Conservation (phyloP, 1,284 basidiomycete species). For the Fistulina hepatica region DNA sequence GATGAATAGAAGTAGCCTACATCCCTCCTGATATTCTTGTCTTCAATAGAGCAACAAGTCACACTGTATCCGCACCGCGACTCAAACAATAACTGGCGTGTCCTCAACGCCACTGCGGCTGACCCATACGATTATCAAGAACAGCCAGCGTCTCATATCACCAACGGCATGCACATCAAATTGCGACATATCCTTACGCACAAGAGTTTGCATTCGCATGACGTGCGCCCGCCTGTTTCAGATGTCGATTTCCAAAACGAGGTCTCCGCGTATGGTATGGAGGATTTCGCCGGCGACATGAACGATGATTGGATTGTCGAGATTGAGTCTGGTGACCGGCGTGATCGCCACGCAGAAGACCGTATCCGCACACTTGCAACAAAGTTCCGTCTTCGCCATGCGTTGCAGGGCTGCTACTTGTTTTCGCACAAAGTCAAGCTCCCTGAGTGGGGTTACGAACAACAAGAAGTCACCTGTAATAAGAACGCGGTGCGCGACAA, state of each 20-base stretch:
- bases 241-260: constrained; percentile 99
- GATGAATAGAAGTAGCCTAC: too few species aligned
- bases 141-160: constrained; percentile 50
- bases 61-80: constrained; percentile 96
- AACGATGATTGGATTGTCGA: constrained; percentile 97
- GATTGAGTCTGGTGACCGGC: constrained; percentile 60
- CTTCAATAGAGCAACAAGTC: constrained; percentile 73
- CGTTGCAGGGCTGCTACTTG: constrained; percentile 86
- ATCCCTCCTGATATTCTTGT: not conserved
- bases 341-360: constrained; percentile 59
- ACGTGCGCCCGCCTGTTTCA: constrained; percentile 88
- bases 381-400: constrained; percentile 78
- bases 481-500: constrained; percentile 89
- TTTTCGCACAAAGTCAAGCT: constrained; percentile 98
- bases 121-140: constrained; percentile 38
- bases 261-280: constrained; percentile 89
- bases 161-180: constrained; percentile 65
- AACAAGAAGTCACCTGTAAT: constrained; percentile 98
- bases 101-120: constrained; percentile 58
- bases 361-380: constrained; percentile 75
- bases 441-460: constrained; percentile 96
- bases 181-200: constrained; percentile 75
- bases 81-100: constrained; percentile 83
- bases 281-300: constrained; percentile 76
- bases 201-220: constrained; percentile 91